phyloP scores from a whole-genome alignment of 1,284 basidiomycete species.

The Ganoderma lingzhi region DNA sequence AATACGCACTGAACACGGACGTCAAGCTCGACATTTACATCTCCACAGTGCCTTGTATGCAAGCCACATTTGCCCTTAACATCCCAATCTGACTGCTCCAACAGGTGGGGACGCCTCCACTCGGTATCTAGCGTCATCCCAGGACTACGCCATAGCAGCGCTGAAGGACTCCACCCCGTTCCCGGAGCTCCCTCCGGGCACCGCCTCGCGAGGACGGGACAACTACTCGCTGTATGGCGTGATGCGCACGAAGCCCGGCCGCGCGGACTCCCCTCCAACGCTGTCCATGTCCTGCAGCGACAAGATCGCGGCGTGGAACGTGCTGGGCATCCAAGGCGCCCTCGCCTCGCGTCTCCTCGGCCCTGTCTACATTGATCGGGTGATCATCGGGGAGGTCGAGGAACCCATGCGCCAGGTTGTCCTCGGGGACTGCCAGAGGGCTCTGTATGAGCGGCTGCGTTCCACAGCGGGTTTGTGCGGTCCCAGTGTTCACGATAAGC shows the following conservation, averaged over 20 bases:
- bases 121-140: slow-evolving; percentile 73
- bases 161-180: slow-evolving; percentile 62
- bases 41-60: slow-evolving; percentile 89
- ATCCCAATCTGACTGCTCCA: slow-evolving; percentile 6
- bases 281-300: slow-evolving; percentile 90
- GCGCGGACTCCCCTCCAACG: slow-evolving; percentile 85
- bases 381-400: slow-evolving; percentile 80
- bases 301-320: slow-evolving; percentile 87
- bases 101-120: slow-evolving; percentile 90
- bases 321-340: slow-evolving; percentile 87
- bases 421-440: slow-evolving; percentile 64
- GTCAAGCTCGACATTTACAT: slow-evolving; percentile 79
- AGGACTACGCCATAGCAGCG: slow-evolving; percentile 73
- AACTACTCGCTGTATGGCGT: slow-evolving; percentile 79
- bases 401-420: slow-evolving; percentile 49
- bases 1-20: slow-evolving; percentile 58
- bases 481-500: too few relatives aligned
- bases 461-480: slow-evolving; percentile 33
- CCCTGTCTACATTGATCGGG: slow-evolving; percentile 69
- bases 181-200: slow-evolving; percentile 45
- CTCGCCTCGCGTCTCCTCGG: slow-evolving; percentile 64
- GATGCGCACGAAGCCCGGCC: slow-evolving; percentile 89
- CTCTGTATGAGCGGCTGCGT: slow-evolving; percentile 61
- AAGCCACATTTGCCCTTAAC: slow-evolving; percentile 7
- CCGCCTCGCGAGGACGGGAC: slow-evolving; percentile 76